phyloP scores from a whole-genome alignment of 805 yeast genomes.

The Maudiozyma turicensis region DNA sequence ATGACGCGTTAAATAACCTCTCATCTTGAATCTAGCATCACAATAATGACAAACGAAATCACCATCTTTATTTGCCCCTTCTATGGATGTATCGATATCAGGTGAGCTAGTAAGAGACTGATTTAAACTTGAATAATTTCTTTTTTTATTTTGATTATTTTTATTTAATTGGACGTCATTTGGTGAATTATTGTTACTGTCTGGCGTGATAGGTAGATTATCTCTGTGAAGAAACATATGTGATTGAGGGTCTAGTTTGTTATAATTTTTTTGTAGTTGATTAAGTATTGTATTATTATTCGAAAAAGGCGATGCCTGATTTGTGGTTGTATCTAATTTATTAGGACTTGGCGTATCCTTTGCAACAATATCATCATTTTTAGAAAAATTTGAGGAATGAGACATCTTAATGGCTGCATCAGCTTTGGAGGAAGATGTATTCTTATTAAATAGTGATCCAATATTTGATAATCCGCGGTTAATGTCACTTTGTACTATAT shows the following conservation, averaged over 20 bases:
- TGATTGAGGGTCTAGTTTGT: background rate
- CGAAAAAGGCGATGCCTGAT: background rate
- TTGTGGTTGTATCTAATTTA: background rate
- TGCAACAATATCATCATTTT: background rate
- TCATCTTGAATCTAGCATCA: constrained; percentile 65
- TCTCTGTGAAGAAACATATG: background rate
- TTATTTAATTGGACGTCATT: constrained; percentile 4
- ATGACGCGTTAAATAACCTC: constrained; percentile 87
- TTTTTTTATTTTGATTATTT: constrained; percentile 2
- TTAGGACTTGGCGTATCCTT: background rate
- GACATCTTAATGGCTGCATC: background rate
- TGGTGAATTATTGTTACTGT: constrained; percentile 13
- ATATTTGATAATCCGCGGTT: background rate
- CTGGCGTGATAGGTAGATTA: constrained; percentile 16
- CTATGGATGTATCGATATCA: background rate
- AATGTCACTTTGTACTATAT: background rate
- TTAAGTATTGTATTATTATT: background rate
- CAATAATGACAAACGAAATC: constrained; percentile 61
- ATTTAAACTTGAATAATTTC: background rate
- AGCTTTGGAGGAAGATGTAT: background rate
- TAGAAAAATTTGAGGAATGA: background rate
- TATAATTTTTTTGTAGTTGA: background rate
- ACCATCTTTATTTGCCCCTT: constrained; percentile 7
- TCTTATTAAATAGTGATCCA: background rate
- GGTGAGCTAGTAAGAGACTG: background rate